Percentiles rank a stretch among this genome's conserved stretches.
These are phyloP conservation scores for Aspergillus sp. DNA, from an alignment of 2,329 filamentous ascomycete species.

Conservation along the genomic window DNA sequence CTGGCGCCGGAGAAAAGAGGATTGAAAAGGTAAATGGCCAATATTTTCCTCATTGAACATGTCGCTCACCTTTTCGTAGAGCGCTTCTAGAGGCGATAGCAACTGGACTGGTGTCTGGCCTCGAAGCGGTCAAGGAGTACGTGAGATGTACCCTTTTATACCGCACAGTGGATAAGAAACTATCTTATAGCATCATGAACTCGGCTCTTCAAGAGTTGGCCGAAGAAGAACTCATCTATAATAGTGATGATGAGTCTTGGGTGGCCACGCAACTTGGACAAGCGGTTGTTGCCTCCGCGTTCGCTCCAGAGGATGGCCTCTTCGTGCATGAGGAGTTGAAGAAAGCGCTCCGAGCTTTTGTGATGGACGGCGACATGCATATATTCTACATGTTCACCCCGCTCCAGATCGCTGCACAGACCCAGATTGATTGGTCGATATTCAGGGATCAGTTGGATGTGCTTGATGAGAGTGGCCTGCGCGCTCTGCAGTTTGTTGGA, in stretches of 20 bases:
- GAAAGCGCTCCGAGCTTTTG: constrained; percentile 68
- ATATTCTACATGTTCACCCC: constrained; percentile 76
- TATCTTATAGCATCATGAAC: constrained; percentile 57
- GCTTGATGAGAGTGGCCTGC: constrained; percentile 69
- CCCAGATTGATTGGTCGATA: constrained; percentile 67
- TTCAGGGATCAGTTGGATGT: constrained; percentile 70
- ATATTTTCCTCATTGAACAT: not conserved
- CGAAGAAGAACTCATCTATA: constrained; percentile 55
- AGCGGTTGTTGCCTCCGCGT: constrained; percentile 69
- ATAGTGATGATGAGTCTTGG: constrained; percentile 54
- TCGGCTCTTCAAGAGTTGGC: constrained; percentile 60
- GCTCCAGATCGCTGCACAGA: constrained; percentile 52
- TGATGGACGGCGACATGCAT: constrained; percentile 80
- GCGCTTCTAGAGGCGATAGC: constrained; percentile 71
- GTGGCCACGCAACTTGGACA: constrained; percentile 65
- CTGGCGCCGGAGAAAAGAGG: constrained; percentile 66
- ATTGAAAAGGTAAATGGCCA: constrained; percentile 57
- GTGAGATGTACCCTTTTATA: constrained; percentile 66
- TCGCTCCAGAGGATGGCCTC: constrained; percentile 72
- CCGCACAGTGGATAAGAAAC: constrained; percentile 52
- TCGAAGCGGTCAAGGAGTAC: constrained; percentile 66
- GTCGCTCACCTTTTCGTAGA: constrained; percentile 39
- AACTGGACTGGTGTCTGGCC: constrained; percentile 65
- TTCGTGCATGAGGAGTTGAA: constrained; percentile 70
- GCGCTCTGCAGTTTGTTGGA: constrained; percentile 67